These are phyloP conservation scores for Penicillium hesseltinei DNA, from an alignment of 2,329 filamentous ascomycete genomes.

Conservation along the genomic window DNA sequence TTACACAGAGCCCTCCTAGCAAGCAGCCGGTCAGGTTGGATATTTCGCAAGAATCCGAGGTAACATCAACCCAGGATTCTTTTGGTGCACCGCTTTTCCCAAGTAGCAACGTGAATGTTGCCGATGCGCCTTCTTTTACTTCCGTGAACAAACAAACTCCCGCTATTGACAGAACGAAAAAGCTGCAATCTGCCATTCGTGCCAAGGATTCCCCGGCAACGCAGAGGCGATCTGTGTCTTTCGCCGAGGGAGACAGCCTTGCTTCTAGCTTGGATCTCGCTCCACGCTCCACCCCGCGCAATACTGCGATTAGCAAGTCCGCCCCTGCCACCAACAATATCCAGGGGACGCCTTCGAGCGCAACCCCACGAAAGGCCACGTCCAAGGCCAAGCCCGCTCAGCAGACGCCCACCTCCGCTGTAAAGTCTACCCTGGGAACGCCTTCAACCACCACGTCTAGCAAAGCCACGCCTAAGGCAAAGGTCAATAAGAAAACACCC, in stretches of 20 bases:
- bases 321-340: not conserved
- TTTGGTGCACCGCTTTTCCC: not conserved
- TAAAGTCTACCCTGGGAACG: not conserved
- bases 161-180: constrained; percentile 16
- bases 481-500: not conserved
- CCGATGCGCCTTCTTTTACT: not conserved
- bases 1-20: constrained; percentile 28
- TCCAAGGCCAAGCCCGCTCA: not conserved
- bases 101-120: not conserved
- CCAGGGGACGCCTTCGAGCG: not conserved
- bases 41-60: not conserved
- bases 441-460: not conserved
- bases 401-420: not conserved
- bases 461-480: not conserved
- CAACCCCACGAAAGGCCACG: not conserved
- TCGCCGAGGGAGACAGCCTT: constrained; percentile 22
- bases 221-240: constrained; percentile 29
- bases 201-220: constrained; percentile 22
- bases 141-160: constrained; percentile 8
- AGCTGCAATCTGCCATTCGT: constrained; percentile 25
- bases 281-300: not conserved
- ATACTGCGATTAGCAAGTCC: not conserved
- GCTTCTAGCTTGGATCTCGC: not conserved
- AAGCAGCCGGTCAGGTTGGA: constrained; percentile 7
- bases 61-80: not conserved